Conservation (phyloP, 2,329 filamentous ascomycete species). For the Ilyonectria sp. region DNA sequence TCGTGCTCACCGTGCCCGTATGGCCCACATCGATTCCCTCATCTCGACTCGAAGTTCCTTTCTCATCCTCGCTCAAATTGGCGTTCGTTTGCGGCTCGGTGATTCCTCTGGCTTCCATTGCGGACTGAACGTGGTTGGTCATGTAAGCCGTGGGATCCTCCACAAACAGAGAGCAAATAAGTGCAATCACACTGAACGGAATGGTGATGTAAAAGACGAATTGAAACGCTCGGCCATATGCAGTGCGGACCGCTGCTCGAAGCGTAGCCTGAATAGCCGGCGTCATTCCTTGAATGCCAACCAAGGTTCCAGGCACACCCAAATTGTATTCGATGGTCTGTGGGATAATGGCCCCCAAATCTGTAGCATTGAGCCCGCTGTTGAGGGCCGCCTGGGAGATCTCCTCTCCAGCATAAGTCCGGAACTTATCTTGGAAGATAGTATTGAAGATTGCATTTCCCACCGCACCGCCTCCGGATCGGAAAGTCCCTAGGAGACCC, state of each 20-base stretch:
- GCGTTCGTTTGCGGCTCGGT: neutral
- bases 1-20: neutral
- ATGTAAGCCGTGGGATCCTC: constrained; percentile 29
- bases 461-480: constrained; percentile 26
- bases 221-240: constrained; percentile 28
- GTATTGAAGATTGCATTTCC: constrained; percentile 34
- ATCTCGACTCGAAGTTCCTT: neutral
- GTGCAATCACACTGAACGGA: constrained; percentile 18
- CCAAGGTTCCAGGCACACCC: constrained; percentile 11
- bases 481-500: constrained; percentile 31
- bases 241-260: constrained; percentile 16
- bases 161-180: constrained; percentile 20
- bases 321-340: constrained; percentile 22
- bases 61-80: neutral
- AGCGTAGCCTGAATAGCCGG: neutral
- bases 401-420: constrained; percentile 18
- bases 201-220: constrained; percentile 31
- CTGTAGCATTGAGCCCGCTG: constrained; percentile 4
- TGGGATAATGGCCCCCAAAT: constrained; percentile 16
- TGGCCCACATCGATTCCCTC: neutral
- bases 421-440: constrained; percentile 30
- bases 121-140: constrained; percentile 31
- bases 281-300: constrained; percentile 10
- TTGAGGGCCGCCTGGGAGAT: constrained; percentile 5
- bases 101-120: constrained; percentile 7